Conservation (phyloP, 805 yeast genomes). For the Ogataea methylovora region DNA sequence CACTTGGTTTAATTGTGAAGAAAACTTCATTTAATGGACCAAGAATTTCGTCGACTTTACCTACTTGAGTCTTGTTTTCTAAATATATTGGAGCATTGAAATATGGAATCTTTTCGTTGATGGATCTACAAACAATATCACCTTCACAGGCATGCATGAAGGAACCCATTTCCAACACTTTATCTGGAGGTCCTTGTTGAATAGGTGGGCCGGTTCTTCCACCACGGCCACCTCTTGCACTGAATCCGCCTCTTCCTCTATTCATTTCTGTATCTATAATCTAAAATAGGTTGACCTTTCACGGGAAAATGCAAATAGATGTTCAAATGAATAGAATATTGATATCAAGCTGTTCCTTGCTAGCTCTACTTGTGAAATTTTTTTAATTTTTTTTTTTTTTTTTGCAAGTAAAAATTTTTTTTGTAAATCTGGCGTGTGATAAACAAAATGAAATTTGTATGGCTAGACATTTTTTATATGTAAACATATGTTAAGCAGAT, state of each 20-base stretch:
- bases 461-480: no score
- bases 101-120: constrained; percentile 90
- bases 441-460: no score
- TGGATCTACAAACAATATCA: constrained; percentile 93
- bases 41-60: constrained; percentile 95
- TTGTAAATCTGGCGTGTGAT: no score
- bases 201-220: constrained; percentile 67
- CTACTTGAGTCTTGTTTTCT: constrained; percentile 93
- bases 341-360: no score
- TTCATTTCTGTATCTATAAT: no score
- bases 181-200: constrained; percentile 95
- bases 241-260: constrained; percentile 60
- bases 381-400: no score
- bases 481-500: no score
- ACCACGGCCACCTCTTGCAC: constrained; percentile 46
- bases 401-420: no score
- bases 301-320: no score
- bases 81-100: constrained; percentile 97
- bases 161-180: constrained; percentile 90
- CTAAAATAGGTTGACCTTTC: no score
- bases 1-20: constrained; percentile 92
- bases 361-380: no score
- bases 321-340: no score
- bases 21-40: constrained; percentile 98
- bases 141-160: constrained; percentile 93